Conservation (phyloP, 352 stramenopile species). For the Aphanomyces invadans region DNA sequence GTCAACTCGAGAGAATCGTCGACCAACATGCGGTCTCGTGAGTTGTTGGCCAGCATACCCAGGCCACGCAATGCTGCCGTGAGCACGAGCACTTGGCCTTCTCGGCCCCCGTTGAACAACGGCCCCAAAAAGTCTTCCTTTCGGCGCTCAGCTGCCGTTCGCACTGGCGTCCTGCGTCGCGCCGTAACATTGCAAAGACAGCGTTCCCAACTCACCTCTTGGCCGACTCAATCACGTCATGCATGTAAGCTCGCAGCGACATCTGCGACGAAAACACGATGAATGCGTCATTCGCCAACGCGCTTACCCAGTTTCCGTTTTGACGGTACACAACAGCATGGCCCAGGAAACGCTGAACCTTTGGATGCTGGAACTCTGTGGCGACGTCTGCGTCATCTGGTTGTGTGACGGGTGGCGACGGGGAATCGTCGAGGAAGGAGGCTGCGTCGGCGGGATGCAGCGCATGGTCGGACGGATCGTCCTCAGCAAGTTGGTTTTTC, state of each 20-base stretch:
- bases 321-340: constrained; percentile 9
- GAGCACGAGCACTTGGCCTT: background rate
- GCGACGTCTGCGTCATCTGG: background rate
- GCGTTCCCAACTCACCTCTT: constrained; percentile 16
- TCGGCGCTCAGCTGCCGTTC: constrained; percentile 2
- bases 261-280: constrained; percentile 3
- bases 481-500: background rate
- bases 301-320: constrained; percentile 4
- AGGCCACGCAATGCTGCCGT: constrained; percentile 8
- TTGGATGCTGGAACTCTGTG: background rate
- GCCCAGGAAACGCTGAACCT: background rate
- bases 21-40: no score
- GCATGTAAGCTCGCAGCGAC: constrained; percentile 20
- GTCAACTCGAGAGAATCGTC: background rate
- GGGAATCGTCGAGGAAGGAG: background rate
- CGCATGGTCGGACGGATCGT: background rate
- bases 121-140: constrained; percentile 19
- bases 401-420: background rate
- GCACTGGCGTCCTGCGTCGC: constrained; percentile 14
- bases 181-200: no score
- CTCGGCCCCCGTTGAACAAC: constrained; percentile 9
- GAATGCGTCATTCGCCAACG: background rate
- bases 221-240: constrained; percentile 13
- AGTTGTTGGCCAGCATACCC: background rate
- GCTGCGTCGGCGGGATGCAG: background rate